Conservation (phyloP, 345 rosid genomes). For the Theobroma cacao region DNA sequence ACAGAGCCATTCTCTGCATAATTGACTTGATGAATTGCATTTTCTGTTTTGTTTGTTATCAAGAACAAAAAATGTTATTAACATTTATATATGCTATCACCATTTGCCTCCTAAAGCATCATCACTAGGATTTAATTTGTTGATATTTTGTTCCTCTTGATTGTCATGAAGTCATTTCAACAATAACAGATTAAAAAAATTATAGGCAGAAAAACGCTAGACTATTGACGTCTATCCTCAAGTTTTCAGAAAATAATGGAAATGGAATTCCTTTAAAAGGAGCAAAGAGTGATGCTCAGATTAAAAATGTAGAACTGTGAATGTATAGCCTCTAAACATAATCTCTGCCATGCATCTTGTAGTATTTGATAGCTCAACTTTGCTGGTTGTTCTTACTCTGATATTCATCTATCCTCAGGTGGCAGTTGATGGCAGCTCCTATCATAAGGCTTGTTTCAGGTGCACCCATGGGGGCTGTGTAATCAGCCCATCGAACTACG, state of each 20-base stretch:
- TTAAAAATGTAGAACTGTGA: neutral
- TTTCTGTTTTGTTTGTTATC: neutral
- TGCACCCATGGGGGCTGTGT: constrained; percentile 71
- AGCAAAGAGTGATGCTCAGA: neutral
- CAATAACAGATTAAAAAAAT: neutral
- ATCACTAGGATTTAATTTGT: neutral
- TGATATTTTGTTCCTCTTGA: neutral
- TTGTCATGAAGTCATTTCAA: neutral
- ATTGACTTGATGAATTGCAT: neutral
- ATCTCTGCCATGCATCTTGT: neutral
- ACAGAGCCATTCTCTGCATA: no score
- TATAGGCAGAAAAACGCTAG: neutral
- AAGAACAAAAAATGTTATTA: neutral
- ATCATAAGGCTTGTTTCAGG: constrained; percentile 71
- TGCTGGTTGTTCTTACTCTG: neutral
- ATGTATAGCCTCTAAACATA: neutral
- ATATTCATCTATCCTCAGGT: constrained; percentile 33
- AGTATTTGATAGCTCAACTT: neutral
- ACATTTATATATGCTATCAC: neutral
- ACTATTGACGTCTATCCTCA: neutral
- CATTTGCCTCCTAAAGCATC: neutral
- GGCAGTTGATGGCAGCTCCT: constrained; percentile 62
- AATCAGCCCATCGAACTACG: constrained; percentile 62
- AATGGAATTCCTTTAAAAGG: neutral
- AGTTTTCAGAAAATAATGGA: no score